phyloP scores from a whole-genome alignment of 371 early-diverging fungal species.

The Syncephalastrum monosporum region DNA sequence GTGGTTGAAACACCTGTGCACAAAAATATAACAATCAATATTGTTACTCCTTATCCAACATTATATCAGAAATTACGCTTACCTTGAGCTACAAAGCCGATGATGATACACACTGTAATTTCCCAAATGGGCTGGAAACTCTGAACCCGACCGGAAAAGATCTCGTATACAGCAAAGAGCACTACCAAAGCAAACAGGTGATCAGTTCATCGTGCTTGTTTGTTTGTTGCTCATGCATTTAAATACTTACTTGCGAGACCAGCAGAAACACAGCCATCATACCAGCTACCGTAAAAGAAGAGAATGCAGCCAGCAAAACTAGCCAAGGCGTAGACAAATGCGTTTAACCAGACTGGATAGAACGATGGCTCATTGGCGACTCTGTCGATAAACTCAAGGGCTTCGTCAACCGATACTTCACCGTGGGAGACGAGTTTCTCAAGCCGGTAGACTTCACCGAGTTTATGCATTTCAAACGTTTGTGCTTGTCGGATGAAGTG shows the following conservation, averaged over 20 bases:
- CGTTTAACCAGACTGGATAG: slow-evolving; percentile 53
- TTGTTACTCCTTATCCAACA: no score
- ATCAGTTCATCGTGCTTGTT: background rate
- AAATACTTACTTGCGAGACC: slow-evolving; percentile 41
- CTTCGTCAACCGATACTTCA: slow-evolving; percentile 55
- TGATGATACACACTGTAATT: slow-evolving; percentile 66
- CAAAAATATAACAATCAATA: slow-evolving; percentile 6
- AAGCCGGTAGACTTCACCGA: slow-evolving; percentile 59
- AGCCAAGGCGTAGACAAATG: slow-evolving; percentile 47
- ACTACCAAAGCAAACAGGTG: slow-evolving; percentile 17
- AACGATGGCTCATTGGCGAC: slow-evolving; percentile 40
- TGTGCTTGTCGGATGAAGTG: slow-evolving; percentile 63
- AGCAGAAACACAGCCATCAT: slow-evolving; percentile 41
- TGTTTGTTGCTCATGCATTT: background rate
- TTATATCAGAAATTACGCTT: slow-evolving; percentile 1
- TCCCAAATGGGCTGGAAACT: slow-evolving; percentile 63
- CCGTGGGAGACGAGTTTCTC: slow-evolving; percentile 50
- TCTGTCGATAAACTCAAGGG: slow-evolving; percentile 46
- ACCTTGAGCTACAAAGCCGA: slow-evolving; percentile 64
- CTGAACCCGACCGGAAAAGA: slow-evolving; percentile 35
- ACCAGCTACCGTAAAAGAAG: slow-evolving; percentile 45
- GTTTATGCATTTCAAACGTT: slow-evolving; percentile 70
- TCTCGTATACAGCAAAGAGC: slow-evolving; percentile 41
- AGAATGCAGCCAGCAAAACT: slow-evolving; percentile 50
- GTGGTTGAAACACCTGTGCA: slow-evolving; percentile 15